A percentile compares a stretch with the other conserved stretches of the same genome.
Evolutionary conservation across 345 rosid genomes (phyloP).

Genomic region (Conringia planisiliqua): DNA sequence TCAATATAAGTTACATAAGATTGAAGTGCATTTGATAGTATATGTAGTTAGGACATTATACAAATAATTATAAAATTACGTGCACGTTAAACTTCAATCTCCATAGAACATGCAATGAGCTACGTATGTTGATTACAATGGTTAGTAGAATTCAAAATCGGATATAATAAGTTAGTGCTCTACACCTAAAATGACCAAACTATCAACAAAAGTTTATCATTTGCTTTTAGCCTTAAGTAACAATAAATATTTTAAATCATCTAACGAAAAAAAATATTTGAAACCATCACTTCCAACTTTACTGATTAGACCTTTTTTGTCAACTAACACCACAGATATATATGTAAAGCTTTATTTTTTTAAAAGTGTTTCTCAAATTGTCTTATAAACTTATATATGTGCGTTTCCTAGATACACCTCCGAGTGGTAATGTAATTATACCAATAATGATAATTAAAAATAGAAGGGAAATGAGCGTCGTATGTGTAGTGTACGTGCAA

Average conservation of each 20-base stretch:
- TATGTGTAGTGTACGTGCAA: constrained; percentile 15
- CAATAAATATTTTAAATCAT: not conserved
- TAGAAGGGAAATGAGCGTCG: not conserved
- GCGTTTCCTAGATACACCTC: not conserved
- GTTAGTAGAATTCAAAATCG: not conserved
- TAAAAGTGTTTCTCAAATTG: not conserved
- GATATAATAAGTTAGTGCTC: not conserved
- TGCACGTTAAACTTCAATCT: not conserved
- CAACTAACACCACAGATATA: not conserved
- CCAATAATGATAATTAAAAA: not conserved
- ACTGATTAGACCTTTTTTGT: not conserved
- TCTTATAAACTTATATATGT: not conserved
- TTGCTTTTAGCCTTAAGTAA: not conserved
- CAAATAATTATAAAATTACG: not conserved
- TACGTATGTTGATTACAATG: not conserved
- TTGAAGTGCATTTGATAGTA: not conserved
- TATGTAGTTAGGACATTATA: not conserved
- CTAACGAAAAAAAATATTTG: not conserved
- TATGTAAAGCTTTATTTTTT: not conserved
- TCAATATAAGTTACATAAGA: not conserved
- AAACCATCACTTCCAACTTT: not conserved
- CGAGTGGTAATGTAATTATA: not conserved
- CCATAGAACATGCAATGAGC: not conserved
- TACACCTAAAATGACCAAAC: not conserved
- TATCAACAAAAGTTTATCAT: not conserved